Conservation (phyloP, 2,329 filamentous ascomycete genomes). For the Nakataea oryzae region DNA sequence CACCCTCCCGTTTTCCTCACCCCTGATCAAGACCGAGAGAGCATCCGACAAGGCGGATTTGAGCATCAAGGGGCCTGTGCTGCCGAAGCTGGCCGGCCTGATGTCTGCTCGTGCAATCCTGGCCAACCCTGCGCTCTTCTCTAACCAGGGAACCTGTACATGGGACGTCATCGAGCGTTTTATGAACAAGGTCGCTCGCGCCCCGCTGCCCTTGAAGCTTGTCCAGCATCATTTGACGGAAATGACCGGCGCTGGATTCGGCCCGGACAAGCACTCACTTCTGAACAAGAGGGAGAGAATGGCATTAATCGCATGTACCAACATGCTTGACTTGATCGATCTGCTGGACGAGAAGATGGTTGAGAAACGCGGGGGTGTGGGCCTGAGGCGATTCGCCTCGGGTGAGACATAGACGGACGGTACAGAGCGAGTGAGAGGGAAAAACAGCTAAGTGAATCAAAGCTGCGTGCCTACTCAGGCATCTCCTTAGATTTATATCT, state of each 20-base stretch:
- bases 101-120: conserved; percentile 63
- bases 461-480: no score
- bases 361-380: conserved; percentile 7
- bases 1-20: conserved; percentile 32
- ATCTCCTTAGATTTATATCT: no score
- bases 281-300: conserved; percentile 46
- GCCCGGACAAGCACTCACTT: conserved; percentile 38
- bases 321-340: conserved; percentile 49
- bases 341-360: conserved; percentile 42
- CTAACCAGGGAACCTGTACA: conserved; percentile 43
- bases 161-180: conserved; percentile 55
- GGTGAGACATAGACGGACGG: not conserved
- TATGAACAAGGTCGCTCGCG: conserved; percentile 43
- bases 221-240: conserved; percentile 56
- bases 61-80: conserved; percentile 16
- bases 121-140: conserved; percentile 57
- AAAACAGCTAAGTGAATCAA: not conserved
- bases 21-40: conserved; percentile 13
- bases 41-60: not conserved
- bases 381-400: conserved; percentile 10
- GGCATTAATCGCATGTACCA: conserved; percentile 34
- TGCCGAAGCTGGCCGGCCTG: conserved; percentile 46
- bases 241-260: conserved; percentile 52
- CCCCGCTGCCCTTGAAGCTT: conserved; percentile 52
- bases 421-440: not conserved